These are phyloP conservation scores for Claviceps pazoutovae DNA, from an alignment of 2,329 filamentous ascomycete genomes.

Conservation along the genomic window DNA sequence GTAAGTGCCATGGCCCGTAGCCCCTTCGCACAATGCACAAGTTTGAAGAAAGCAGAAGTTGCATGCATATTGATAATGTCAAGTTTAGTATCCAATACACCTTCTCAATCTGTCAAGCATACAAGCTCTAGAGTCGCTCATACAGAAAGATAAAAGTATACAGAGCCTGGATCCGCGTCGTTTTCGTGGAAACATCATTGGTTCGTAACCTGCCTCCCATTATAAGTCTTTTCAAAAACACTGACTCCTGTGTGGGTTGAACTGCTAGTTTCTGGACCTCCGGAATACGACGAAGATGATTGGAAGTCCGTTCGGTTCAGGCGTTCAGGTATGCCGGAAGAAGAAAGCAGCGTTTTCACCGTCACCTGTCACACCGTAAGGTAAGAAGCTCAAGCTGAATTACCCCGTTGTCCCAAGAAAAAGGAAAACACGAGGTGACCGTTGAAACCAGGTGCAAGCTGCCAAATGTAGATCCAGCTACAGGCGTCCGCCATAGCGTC, in stretches of 20 bases:
- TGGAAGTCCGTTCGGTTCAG: conserved; percentile 51
- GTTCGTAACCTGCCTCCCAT: conserved; percentile 21
- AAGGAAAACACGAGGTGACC: background rate
- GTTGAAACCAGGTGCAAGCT: conserved; percentile 44
- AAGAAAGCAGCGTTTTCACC: conserved; percentile 25
- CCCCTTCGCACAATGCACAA: background rate
- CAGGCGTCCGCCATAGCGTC: conserved; percentile 37
- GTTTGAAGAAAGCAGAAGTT: background rate
- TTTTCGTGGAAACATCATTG: conserved; percentile 60
- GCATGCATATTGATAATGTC: background rate
- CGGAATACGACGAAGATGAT: conserved; percentile 53
- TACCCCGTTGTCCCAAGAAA: background rate
- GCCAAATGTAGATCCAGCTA: conserved; percentile 53
- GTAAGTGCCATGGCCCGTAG: conserved; percentile 28
- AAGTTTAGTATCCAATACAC: conserved; percentile 50
- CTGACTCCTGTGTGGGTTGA: background rate
- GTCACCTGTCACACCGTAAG: conserved; percentile 53
- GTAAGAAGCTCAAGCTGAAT: conserved; percentile 21
- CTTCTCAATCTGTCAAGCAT: conserved; percentile 53
- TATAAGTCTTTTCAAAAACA: background rate
- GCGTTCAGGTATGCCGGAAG: conserved; percentile 16
- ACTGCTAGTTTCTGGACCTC: conserved; percentile 42
- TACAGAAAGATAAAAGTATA: conserved; percentile 35
- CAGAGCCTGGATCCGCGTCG: conserved; percentile 44
- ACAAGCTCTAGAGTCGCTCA: conserved; percentile 41